phyloP scores from a whole-genome alignment of 441 rosid species.

The Gossypium schwendimanii region DNA sequence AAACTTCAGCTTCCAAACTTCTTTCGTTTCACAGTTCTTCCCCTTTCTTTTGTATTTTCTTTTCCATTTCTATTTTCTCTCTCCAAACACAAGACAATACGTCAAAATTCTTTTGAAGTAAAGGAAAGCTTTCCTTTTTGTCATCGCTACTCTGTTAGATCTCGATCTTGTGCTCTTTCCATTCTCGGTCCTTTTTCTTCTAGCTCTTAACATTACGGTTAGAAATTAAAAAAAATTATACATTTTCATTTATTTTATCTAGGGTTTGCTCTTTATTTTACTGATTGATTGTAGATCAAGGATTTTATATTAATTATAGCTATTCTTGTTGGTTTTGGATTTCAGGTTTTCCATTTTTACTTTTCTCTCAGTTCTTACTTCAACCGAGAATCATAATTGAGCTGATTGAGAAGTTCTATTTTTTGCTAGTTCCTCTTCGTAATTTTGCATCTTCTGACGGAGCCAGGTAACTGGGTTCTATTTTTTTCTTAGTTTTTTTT shows the following conservation, averaged over 20 bases:
- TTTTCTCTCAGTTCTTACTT: neutral
- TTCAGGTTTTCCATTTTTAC: conserved; percentile 35
- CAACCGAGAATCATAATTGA: conserved; percentile 12
- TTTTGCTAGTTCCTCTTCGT: neutral
- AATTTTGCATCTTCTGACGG: conserved; percentile 7
- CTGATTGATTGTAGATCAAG: neutral
- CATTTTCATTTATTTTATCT: neutral
- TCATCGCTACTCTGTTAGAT: conserved; percentile 12
- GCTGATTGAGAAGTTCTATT: neutral
- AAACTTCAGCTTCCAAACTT: neutral
- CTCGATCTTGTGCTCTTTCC: conserved; percentile 39
- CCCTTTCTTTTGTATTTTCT: neutral
- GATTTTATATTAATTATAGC: neutral
- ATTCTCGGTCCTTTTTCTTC: conserved; percentile 28
- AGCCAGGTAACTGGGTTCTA: neutral
- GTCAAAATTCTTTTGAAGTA: neutral
- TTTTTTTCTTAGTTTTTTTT: neutral
- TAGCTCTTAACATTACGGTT: conserved; percentile 39
- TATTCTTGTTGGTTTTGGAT: neutral
- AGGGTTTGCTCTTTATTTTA: conserved; percentile 9
- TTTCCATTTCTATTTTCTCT: neutral
- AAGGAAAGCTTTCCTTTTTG: neutral
- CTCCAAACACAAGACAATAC: neutral
- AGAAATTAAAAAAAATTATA: neutral
- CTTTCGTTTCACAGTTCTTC: neutral